These are phyloP conservation scores for Centella asiatica DNA, from an alignment of 129 eudicot species.

Conservation along the genomic window DNA sequence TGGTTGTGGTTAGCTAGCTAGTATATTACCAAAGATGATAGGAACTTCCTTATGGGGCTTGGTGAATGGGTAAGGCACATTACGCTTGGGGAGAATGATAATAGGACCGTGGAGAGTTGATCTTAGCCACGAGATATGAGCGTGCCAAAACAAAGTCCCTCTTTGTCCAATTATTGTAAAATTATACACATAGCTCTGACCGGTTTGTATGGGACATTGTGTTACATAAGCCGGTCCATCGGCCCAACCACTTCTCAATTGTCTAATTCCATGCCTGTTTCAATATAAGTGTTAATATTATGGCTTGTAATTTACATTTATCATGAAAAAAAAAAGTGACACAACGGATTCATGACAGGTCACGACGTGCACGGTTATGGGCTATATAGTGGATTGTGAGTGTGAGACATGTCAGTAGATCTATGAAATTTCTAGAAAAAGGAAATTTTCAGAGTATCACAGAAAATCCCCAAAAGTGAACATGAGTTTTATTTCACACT, in stretches of 20 bases:
- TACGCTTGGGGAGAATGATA: slow-evolving; percentile 36
- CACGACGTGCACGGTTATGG: too few species aligned
- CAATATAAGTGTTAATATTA: neutral
- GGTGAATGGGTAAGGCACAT: slow-evolving; percentile 40
- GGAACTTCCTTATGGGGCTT: slow-evolving; percentile 45
- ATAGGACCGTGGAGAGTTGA: slow-evolving; percentile 41
- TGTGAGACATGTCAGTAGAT: too few species aligned
- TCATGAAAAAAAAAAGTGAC: neutral
- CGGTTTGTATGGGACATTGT: slow-evolving; percentile 48
- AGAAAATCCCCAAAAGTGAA: too few species aligned
- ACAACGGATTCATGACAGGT: neutral
- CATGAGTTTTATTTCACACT: too few species aligned
- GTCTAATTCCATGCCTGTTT: slow-evolving; percentile 52
- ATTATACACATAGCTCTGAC: slow-evolving; percentile 40
- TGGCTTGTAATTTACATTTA: neutral
- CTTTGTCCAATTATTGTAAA: slow-evolving; percentile 43
- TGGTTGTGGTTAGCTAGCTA: neutral
- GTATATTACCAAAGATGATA: slow-evolving; percentile 31
- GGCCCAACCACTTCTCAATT: slow-evolving; percentile 43
- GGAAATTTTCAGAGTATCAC: too few species aligned
- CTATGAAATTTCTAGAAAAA: too few species aligned
- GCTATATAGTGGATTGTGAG: too few species aligned
- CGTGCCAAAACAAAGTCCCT: slow-evolving; percentile 46
- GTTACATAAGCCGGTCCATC: slow-evolving; percentile 49
- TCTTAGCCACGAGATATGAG: slow-evolving; percentile 45